These are phyloP conservation scores for Penicillium sp. DNA, from an alignment of 2,329 filamentous ascomycete species.

Conservation along the genomic window DNA sequence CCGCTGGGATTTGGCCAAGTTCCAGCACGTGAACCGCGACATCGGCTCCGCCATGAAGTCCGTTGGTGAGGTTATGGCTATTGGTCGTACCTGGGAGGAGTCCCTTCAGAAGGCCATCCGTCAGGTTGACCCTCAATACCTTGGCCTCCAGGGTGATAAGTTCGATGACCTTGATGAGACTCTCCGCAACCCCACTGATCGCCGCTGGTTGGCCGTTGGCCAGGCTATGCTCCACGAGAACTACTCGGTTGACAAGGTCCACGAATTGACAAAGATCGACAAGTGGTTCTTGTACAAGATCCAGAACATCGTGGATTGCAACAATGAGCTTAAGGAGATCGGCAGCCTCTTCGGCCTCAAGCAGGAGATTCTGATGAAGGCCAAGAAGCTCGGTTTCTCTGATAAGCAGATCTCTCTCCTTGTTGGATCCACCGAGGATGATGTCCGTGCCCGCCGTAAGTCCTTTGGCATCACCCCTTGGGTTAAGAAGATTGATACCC, in stretches of 20 bases:
- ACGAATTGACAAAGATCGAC: conserved; percentile 96
- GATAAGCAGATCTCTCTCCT: conserved; percentile 90
- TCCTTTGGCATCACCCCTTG: conserved; percentile 87
- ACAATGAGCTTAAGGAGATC: conserved; percentile 76
- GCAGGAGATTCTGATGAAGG: conserved; percentile 82
- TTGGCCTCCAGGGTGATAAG: conserved; percentile 92
- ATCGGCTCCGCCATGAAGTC: conserved; percentile 99
- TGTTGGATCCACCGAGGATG: conserved; percentile 81
- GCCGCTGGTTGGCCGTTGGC: conserved; percentile 94
- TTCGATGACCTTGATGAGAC: conserved; percentile 91
- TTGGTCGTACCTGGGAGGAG: conserved; percentile 97
- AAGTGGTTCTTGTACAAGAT: conserved; percentile 99
- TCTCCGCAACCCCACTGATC: conserved; percentile 88
- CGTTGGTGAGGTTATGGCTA: conserved; percentile 98
- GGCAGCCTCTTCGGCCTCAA: conserved; percentile 81
- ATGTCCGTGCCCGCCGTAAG: conserved; percentile 80
- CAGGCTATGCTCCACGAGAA: conserved; percentile 97
- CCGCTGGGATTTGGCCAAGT: conserved; percentile 97
- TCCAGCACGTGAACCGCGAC: conserved; percentile 96
- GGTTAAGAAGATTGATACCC: conserved; percentile 97
- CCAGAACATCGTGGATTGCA: conserved; percentile 92
- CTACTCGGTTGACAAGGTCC: conserved; percentile 87
- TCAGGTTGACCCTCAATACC: conserved; percentile 86
- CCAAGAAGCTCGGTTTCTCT: conserved; percentile 97
- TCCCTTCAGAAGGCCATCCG: conserved; percentile 98